phyloP scores from a whole-genome alignment of 805 yeast genomes.

The Saturnispora dispora region DNA sequence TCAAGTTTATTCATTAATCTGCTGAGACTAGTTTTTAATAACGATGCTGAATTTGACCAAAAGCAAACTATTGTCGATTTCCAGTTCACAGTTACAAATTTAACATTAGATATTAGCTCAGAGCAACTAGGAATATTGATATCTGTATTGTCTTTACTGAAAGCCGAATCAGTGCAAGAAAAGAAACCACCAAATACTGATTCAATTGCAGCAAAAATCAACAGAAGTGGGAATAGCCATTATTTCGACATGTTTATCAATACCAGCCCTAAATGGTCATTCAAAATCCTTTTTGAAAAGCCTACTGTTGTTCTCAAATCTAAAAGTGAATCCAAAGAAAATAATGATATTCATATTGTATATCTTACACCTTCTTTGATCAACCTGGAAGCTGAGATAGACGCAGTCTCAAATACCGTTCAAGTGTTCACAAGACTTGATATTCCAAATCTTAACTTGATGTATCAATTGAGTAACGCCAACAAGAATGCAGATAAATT shows the following conservation, averaged over 20 bases:
- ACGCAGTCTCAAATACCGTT: slow-evolving; percentile 4
- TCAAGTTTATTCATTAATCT: slow-evolving; percentile 17
- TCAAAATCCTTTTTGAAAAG: slow-evolving; percentile 22
- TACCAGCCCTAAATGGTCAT: slow-evolving; percentile 17
- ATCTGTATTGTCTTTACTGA: not conserved
- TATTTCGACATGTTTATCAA: not conserved
- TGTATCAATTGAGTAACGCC: slow-evolving; percentile 15
- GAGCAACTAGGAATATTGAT: slow-evolving; percentile 31
- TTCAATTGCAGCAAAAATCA: not conserved
- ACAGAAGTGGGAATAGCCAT: not conserved
- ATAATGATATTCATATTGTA: slow-evolving; percentile 14
- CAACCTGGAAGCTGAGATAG: slow-evolving; percentile 13
- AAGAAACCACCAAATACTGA: not conserved
- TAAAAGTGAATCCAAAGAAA: slow-evolving; percentile 2
- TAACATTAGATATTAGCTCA: slow-evolving; percentile 36
- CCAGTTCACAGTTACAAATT: slow-evolving; percentile 34
- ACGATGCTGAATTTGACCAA: slow-evolving; percentile 17
- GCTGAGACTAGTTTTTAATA: slow-evolving; percentile 12
- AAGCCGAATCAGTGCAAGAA: not conserved
- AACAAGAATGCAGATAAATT: slow-evolving; percentile 5
- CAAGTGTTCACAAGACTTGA: slow-evolving; percentile 13
- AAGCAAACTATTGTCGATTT: slow-evolving; percentile 26
- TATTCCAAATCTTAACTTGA: slow-evolving; percentile 16
- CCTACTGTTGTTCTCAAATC: slow-evolving; percentile 22
- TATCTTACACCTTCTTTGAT: slow-evolving; percentile 19